These are phyloP conservation scores for Suillus decipiens DNA, from an alignment of 768 basidiomycete genomes.

Conservation along the genomic window DNA sequence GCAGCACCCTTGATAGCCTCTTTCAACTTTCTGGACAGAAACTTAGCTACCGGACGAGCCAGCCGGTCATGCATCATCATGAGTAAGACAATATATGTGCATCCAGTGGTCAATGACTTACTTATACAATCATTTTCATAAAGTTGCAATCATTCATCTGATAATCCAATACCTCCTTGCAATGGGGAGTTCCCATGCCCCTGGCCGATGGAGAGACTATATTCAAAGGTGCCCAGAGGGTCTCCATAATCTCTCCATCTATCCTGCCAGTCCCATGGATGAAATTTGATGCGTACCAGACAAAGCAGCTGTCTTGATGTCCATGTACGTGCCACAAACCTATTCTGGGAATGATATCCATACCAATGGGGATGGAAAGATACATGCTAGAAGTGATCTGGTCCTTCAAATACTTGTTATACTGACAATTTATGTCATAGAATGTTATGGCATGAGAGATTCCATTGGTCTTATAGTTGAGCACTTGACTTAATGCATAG, in stretches of 20 bases:
- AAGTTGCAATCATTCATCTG: too few relatives aligned
- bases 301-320: conserved; percentile 7
- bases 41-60: background rate
- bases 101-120: background rate
- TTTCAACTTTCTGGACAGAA: conserved; percentile 5
- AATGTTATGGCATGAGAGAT: conserved; percentile 15
- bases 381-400: background rate
- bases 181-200: too few relatives aligned
- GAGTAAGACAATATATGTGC: background rate
- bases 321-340: conserved; percentile 14
- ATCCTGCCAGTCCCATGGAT: conserved; percentile 4
- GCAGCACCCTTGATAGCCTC: background rate
- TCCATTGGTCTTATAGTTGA: conserved; percentile 16
- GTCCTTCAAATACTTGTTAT: conserved; percentile 17
- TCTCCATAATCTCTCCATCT: conserved; percentile 14
- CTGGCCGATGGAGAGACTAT: background rate
- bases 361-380: background rate
- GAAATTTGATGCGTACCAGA: conserved; percentile 7
- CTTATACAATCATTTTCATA: conserved; percentile 14
- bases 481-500: conserved; percentile 25
- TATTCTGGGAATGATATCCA: conserved; percentile 7
- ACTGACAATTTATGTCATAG: conserved; percentile 35
- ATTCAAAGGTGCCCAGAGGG: conserved; percentile 9
- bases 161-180: too few relatives aligned
- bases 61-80: background rate